These are phyloP conservation scores for Eucalyptus urophylla DNA, from an alignment of 345 rosid genomes.

Conservation along the genomic window DNA sequence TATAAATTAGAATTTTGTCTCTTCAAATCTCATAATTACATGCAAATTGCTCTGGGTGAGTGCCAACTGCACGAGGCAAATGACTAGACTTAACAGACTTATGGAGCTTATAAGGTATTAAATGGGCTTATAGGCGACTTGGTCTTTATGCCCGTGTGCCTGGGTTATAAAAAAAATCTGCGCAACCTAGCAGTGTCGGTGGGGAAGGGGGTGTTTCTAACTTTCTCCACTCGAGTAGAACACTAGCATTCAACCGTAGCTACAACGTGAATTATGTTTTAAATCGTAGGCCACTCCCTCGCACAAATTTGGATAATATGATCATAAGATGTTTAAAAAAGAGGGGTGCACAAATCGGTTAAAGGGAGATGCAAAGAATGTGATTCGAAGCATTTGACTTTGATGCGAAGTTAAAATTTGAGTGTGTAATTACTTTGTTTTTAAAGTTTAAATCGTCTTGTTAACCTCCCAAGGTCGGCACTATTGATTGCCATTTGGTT, in stretches of 20 bases:
- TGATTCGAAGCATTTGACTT: not conserved
- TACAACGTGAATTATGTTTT: not conserved
- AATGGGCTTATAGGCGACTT: not conserved
- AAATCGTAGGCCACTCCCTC: not conserved
- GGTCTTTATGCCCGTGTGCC: not conserved
- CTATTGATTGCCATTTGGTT: not conserved
- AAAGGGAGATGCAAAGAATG: not conserved
- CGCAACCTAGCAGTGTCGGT: no score
- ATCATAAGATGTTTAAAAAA: not conserved
- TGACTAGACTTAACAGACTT: not conserved
- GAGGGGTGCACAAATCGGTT: not conserved
- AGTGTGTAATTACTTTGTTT: not conserved
- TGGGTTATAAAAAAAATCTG: not conserved
- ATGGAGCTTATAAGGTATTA: not conserved
- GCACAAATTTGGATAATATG: not conserved
- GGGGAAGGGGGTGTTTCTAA: not conserved
- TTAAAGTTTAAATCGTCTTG: not conserved
- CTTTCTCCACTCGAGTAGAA: not conserved
- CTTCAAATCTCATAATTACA: not conserved
- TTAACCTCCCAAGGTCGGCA: not conserved
- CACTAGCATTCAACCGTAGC: not conserved
- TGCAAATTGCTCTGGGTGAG: not conserved
- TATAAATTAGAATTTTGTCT: not conserved
- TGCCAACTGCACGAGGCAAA: not conserved
- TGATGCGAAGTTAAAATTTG: not conserved